A percentile compares a stretch with the other conserved stretches of the same genome.
These are phyloP conservation scores for Pichia sporocuriosa DNA, from an alignment of 805 yeast genomes.

Conservation along the genomic window DNA sequence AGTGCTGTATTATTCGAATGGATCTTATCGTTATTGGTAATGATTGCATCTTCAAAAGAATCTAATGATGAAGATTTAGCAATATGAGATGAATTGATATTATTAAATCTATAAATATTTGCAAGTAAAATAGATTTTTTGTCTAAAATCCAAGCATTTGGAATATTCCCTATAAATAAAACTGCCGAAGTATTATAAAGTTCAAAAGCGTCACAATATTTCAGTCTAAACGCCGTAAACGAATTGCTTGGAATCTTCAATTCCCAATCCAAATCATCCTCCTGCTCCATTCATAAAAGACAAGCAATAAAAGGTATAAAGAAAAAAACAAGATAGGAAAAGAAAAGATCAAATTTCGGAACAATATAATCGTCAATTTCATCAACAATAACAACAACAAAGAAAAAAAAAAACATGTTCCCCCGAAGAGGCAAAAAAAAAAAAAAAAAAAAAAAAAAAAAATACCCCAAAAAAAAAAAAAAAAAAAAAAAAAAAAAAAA, in stretches of 20 bases:
- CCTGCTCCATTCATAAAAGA: no score
- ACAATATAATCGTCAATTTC: no score
- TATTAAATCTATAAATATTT: constrained; percentile 7
- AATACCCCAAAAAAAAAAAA: no score
- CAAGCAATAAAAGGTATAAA: no score
- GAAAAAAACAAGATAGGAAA: no score
- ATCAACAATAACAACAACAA: no score
- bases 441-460: no score
- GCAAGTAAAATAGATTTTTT: constrained; percentile 13
- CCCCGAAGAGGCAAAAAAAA: no score
- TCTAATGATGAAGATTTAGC: constrained; percentile 3
- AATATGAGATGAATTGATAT: neutral
- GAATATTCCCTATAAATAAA: constrained; percentile 51
- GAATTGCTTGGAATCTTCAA: constrained; percentile 41
- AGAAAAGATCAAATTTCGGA: no score
- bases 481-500: no score
- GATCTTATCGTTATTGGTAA: neutral
- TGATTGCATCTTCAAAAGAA: constrained; percentile 6
- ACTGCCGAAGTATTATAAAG: constrained; percentile 43
- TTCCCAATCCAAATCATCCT: neutral
- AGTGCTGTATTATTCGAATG: neutral
- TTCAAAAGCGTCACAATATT: constrained; percentile 43
- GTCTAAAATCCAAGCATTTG: constrained; percentile 47
- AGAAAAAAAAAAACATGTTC: no score
- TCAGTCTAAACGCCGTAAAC: constrained; percentile 54